Percentiles rank a stretch among this genome's conserved stretches.
Evolutionary conservation across 306 rosid species (phyloP).

Genomic region (Alnus glutinosa): DNA sequence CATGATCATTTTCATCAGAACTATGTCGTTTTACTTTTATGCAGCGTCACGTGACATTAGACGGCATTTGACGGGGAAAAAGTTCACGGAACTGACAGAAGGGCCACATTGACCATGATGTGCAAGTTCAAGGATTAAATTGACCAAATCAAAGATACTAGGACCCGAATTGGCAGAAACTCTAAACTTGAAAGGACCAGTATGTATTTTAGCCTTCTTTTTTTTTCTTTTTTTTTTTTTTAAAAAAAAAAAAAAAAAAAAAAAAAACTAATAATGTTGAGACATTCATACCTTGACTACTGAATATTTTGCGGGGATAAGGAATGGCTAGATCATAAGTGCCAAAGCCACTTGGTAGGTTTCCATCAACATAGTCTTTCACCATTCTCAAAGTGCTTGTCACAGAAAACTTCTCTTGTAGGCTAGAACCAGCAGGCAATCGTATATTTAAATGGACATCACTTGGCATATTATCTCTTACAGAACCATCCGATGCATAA

Average conservation of each 20-base stretch:
- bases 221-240: too few relatives aligned
- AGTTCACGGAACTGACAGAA: neutral
- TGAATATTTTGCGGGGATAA: slow-evolving; percentile 60
- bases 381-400: slow-evolving; percentile 49
- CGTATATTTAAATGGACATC: slow-evolving; percentile 54
- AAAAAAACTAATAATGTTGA: neutral
- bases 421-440: slow-evolving; percentile 41
- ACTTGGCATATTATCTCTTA: slow-evolving; percentile 9
- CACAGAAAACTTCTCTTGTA: slow-evolving; percentile 48
- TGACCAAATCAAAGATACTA: neutral
- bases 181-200: neutral
- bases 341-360: slow-evolving; percentile 34
- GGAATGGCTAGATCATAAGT: slow-evolving; percentile 61
- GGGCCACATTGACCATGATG: neutral
- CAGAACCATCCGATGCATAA: slow-evolving; percentile 14
- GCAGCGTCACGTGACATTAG: neutral
- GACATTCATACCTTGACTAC: slow-evolving; percentile 38
- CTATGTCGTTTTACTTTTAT: neutral
- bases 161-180: neutral
- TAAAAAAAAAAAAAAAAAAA: neutral
- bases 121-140: neutral
- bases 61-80: neutral
- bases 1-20: too few relatives aligned
- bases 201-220: neutral
- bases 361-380: slow-evolving; percentile 43